A percentile compares a stretch with the other conserved stretches of the same genome.
phyloP scores from a whole-genome alignment of 2,329 filamentous ascomycete genomes.

The Monilinia fructigena region DNA sequence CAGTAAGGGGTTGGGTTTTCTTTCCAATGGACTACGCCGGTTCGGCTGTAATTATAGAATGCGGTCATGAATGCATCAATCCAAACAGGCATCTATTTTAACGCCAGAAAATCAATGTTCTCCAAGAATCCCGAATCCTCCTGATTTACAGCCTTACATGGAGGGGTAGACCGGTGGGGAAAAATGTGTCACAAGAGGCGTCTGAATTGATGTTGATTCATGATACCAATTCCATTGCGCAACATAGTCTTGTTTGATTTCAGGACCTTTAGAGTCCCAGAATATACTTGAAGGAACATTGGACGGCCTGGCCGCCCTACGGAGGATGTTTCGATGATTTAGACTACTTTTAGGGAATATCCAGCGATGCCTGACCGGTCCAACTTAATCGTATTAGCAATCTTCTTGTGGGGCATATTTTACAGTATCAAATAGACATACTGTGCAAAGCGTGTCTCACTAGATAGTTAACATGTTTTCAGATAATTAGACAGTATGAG shows the following conservation, averaged over 20 bases:
- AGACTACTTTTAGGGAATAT: neutral
- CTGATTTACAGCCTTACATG: neutral
- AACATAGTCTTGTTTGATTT: neutral
- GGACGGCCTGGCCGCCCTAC: too few species aligned
- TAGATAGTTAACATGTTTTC: neutral
- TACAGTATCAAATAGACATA: neutral
- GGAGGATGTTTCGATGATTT: neutral
- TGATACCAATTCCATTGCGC: neutral
- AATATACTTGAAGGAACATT: too few species aligned
- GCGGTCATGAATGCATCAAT: slow-evolving; percentile 18
- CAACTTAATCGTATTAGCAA: neutral
- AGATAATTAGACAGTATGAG: neutral
- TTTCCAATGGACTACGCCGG: slow-evolving; percentile 10
- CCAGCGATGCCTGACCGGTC: neutral
- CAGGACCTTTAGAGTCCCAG: neutral
- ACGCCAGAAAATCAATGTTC: neutral
- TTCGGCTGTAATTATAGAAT: slow-evolving; percentile 23
- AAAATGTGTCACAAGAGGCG: neutral
- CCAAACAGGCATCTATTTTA: slow-evolving; percentile 7
- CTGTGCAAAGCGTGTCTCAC: neutral
- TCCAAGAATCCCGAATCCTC: neutral
- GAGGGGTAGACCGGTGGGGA: neutral
- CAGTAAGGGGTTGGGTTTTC: neutral
- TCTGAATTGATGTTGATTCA: neutral
- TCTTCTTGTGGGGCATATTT: neutral